phyloP scores from a whole-genome alignment of 345 rosid species.

The Gossypium arboreum region DNA sequence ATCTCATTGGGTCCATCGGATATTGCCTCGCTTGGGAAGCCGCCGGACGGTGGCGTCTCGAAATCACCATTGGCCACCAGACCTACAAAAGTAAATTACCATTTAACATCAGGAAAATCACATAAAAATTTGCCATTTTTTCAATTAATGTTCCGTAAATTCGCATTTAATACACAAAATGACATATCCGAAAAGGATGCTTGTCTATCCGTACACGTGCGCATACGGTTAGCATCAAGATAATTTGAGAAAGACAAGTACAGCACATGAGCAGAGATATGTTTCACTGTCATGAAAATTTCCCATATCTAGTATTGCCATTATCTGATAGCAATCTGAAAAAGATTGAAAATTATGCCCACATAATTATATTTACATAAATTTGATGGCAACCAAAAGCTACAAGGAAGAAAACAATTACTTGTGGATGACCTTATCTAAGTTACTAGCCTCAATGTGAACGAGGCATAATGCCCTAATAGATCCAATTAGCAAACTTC shows the following conservation, averaged over 20 bases:
- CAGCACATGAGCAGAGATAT: not conserved
- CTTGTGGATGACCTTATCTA: slow-evolving; percentile 18
- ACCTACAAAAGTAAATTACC: slow-evolving; percentile 34
- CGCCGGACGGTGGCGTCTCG: slow-evolving; percentile 60
- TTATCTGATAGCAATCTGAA: no score
- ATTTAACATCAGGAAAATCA: not conserved
- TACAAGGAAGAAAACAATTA: not conserved
- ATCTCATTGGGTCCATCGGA: slow-evolving; percentile 45
- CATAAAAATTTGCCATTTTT: not conserved
- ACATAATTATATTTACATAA: not conserved
- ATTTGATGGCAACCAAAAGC: not conserved
- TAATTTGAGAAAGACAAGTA: not conserved
- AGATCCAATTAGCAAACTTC: slow-evolving; percentile 1
- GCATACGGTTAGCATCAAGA: not conserved
- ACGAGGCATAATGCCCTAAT: not conserved
- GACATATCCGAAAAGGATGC: not conserved
- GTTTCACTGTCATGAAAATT: not conserved
- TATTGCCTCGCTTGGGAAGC: slow-evolving; percentile 59
- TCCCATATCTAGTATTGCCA: no score
- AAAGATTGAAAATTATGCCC: no score
- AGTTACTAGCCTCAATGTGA: not conserved
- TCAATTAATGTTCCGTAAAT: not conserved
- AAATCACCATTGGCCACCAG: slow-evolving; percentile 72
- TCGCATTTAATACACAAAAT: not conserved
- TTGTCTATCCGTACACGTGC: not conserved